These are phyloP conservation scores for Diaporthe capsici DNA, from an alignment of 2,329 filamentous ascomycete genomes.

Conservation along the genomic window DNA sequence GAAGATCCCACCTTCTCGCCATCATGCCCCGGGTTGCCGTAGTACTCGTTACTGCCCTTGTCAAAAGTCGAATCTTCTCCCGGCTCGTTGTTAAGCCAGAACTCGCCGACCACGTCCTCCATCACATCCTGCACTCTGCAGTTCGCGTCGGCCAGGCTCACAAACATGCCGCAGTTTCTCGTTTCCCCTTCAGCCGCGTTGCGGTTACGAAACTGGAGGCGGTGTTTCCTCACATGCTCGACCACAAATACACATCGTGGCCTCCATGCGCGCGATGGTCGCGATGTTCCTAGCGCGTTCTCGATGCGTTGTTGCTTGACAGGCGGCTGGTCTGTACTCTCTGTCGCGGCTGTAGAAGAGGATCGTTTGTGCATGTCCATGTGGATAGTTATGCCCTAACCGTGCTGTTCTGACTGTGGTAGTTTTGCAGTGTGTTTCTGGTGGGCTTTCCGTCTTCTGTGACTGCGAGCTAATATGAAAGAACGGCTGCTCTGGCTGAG, in stretches of 20 bases:
- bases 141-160: slow-evolving; percentile 6
- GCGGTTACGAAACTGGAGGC: neutral
- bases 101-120: slow-evolving; percentile 15
- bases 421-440: too few species aligned
- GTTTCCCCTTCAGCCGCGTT: neutral
- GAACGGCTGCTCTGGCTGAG: neutral
- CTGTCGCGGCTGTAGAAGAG: neutral
- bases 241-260: neutral
- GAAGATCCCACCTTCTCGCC: slow-evolving; percentile 5
- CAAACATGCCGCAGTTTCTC: neutral
- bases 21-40: neutral
- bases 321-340: neutral
- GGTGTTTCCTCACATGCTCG: neutral
- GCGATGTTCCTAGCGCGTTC: neutral
- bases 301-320: neutral
- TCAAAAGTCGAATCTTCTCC: neutral
- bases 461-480: neutral
- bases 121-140: neutral
- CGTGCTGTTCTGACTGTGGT: neutral
- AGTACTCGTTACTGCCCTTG: neutral
- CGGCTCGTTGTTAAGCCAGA: slow-evolving; percentile 1
- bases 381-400: neutral
- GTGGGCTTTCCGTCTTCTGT: too few species aligned
- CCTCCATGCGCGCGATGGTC: neutral
- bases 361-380: slow-evolving; percentile 1